These are phyloP conservation scores for Chlorella sp. DNA, from an alignment of 139 green algal species.

Conservation along the genomic window DNA sequence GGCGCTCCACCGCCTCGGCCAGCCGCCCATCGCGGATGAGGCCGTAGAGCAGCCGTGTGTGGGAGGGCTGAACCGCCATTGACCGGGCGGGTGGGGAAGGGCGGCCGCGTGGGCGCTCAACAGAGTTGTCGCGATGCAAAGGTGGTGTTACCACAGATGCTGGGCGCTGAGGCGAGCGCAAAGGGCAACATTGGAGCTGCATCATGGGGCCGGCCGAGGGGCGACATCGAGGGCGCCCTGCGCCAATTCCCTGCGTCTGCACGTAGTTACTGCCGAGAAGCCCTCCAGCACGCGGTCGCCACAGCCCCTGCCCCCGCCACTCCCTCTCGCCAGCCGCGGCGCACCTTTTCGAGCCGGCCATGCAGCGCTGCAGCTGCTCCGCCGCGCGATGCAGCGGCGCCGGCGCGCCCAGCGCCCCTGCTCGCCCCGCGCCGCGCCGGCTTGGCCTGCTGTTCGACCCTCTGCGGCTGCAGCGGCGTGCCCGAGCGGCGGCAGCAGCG, in stretches of 20 bases:
- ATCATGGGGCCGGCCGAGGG: background rate
- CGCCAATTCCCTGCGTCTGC: background rate
- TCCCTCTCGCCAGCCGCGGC: background rate
- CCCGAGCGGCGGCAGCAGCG: background rate
- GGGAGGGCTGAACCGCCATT: background rate
- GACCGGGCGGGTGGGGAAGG: too few relatives aligned
- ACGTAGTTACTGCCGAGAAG: background rate
- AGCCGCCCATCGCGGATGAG: constrained; percentile 20
- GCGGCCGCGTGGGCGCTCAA: too few relatives aligned
- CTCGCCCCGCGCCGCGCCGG: background rate
- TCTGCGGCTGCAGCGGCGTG: background rate
- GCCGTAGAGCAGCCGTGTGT: constrained; percentile 9
- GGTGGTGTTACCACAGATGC: too few relatives aligned
- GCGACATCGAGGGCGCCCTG: too few relatives aligned
- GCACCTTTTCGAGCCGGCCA: background rate
- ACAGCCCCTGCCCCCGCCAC: background rate
- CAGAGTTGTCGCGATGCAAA: too few relatives aligned
- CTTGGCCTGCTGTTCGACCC: constrained; percentile 32
- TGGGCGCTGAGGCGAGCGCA: too few relatives aligned
- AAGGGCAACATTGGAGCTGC: background rate
- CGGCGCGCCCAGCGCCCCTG: background rate
- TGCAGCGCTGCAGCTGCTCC: constrained; percentile 2
- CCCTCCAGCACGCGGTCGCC: background rate
- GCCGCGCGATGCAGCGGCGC: background rate
- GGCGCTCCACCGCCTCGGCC: background rate